Base-by-base conservation (phyloP, 306 rosid genomes). In the Prinsepia uniflora region DNA sequence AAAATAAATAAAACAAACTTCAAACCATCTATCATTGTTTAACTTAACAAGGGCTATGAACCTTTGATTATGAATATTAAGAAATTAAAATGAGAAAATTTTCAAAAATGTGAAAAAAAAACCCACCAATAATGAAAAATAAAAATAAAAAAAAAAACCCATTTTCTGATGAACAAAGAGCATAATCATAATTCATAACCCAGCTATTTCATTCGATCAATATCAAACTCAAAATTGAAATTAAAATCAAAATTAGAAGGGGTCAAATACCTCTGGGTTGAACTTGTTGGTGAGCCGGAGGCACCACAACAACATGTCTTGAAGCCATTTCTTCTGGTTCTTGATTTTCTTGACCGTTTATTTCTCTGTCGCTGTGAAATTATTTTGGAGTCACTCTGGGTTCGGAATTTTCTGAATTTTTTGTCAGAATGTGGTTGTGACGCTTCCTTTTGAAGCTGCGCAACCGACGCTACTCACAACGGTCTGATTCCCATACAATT, bases 311-410 rank as follows among this genome's bases (percentile, higher is more conserved):
- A 72, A 53, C 64, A 62, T 81, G 84, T 81, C 78, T 82, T 5
- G 91, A 72, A 65, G 84, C 89, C 98, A 89, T 92, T 4, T 61
- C 58, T 36, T 30, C 36, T 30, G 74, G 13, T 3, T 76, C 78
- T 46, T 52, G 39, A 10, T 42, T 5, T 60, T 82, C 86, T 78
- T 86, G 85, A 71, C 71, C 49, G 56, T 20, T 71, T 11, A 63
- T 54, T 0, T 52, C 40, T 34, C 7, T 67, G 22, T 11, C 49
- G 3, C 50, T 53, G 62, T 30, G 18, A 48, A 66, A 46, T 47
- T 46, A 17, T 40, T 48, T 41, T 34, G 41, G 39, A 6, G 52
- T 36, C 40, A 8, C 48, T 44, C 42, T 4, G 22, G 63, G 46
- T 24, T 19, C 45, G 67, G 65, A 45, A 12, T 63, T 63, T 67